Evolutionary conservation across 768 basidiomycete species (phyloP), one percentile per base, ranked within the genome.

Genomic region (Mycena albidolilacea): DNA sequence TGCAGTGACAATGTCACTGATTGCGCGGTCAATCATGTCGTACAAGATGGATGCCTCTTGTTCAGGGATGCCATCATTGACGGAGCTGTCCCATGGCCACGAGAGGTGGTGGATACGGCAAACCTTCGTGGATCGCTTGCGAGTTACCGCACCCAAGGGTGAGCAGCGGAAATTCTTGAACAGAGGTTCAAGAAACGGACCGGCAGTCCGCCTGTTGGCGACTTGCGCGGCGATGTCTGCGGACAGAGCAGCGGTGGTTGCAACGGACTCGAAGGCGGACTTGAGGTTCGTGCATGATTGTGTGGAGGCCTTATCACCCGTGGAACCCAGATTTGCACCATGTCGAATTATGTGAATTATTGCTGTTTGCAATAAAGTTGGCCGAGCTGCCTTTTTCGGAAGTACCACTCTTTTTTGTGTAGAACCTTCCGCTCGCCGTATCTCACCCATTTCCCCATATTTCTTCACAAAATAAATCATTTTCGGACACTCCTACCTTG

Each of bases 241-340:
- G 23, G 54, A 57, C 23, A 57, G 54, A 30, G 54, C 54, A n/a
- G 71, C 41, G 14, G 68, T 64, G 2, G 72, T 35, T 63, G 43
- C 60, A 3, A 9, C 78, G 72, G n/a, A 71, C 8, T 35, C 23
- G 14, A 57, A 39, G 0, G 81, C 79, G 8, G 79, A 79, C 41
- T 76, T 73, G 14, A 82, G 73, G 44, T 82, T 83, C 5, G 15
- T 58, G 54, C 74, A 77, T 0, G 70, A n/a, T 11, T 75, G 76
- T 8, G 57, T 7, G 6, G 55, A 23, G 17, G 71, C 35, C 11
- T 21, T 21, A 30, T 70, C 64, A 10, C 75, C 78, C 2, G 57
- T 59, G 55, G 80, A 82, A 5, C 81, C 80, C 59, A 81, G 73
- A 30, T 75, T 71, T 1, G 79, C 79, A 37, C 81, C 80, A 59